These are phyloP conservation scores for Malus asiatica DNA, from an alignment of 306 rosid genomes.

Conservation along the genomic window DNA sequence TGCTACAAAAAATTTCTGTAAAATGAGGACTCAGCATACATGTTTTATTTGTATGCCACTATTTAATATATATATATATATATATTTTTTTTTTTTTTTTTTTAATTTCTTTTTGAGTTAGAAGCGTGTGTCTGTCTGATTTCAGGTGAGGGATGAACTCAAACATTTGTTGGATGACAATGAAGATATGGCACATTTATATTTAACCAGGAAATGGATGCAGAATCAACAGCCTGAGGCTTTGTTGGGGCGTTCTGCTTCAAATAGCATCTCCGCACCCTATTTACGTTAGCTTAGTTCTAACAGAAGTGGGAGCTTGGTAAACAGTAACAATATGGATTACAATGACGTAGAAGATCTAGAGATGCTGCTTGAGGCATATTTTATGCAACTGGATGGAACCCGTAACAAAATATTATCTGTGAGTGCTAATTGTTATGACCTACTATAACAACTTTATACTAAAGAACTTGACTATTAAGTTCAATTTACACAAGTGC, in stretches of 20 bases:
- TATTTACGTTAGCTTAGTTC: slow-evolving; percentile 53
- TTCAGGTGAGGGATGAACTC: slow-evolving; percentile 88
- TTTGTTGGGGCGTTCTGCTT: slow-evolving; percentile 41
- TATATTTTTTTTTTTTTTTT: too few relatives aligned
- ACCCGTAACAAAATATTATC: slow-evolving; percentile 96
- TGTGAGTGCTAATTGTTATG: slow-evolving; percentile 43
- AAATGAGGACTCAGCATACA: not conserved
- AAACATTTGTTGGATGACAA: slow-evolving; percentile 93
- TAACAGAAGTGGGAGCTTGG: slow-evolving; percentile 59
- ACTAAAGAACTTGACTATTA: not conserved
- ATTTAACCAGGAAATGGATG: slow-evolving; percentile 84
- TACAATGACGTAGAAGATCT: slow-evolving; percentile 84
- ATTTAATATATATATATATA: too few relatives aligned
- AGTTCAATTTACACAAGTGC: not conserved
- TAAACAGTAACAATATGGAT: slow-evolving; percentile 47
- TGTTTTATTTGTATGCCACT: not conserved
- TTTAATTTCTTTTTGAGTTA: too few relatives aligned
- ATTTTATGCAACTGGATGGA: slow-evolving; percentile 95
- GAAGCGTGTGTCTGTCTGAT: not conserved
- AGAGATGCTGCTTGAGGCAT: slow-evolving; percentile 98
- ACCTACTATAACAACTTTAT: not conserved
- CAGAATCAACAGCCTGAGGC: slow-evolving; percentile 76
- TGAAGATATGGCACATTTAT: slow-evolving; percentile 91
- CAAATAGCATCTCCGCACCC: slow-evolving; percentile 33
- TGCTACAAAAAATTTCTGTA: not conserved